Evolutionary conservation across 768 basidiomycete species (phyloP).

Genomic region (Rhodotorula babjevae): DNA sequence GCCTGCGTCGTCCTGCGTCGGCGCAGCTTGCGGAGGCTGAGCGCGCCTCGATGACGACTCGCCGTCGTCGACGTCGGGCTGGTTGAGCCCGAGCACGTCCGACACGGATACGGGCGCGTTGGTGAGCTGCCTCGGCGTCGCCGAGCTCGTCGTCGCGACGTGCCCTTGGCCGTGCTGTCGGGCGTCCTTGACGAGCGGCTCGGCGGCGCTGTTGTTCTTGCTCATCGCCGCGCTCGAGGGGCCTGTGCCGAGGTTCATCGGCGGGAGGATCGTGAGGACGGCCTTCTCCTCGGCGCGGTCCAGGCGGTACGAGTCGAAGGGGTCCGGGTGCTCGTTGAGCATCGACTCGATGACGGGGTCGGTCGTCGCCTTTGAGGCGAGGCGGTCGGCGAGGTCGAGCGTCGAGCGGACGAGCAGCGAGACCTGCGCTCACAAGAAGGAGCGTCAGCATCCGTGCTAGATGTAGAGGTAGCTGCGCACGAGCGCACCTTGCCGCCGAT

Average conservation of each 20-base stretch:
- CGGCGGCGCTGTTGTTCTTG: background rate
- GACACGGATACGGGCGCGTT: conserved; percentile 15
- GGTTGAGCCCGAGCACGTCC: conserved; percentile 23
- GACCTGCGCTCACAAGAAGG: conserved; percentile 1
- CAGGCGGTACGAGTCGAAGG: conserved; percentile 36
- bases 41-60: background rate
- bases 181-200: background rate
- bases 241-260: conserved; percentile 25
- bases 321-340: conserved; percentile 37
- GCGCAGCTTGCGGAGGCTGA: background rate
- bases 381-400: conserved; percentile 37
- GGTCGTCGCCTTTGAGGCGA: conserved; percentile 36
- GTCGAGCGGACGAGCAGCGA: conserved; percentile 33
- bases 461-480: background rate
- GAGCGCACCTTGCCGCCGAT: conserved; percentile 33
- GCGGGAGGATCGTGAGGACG: conserved; percentile 37
- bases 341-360: conserved; percentile 37
- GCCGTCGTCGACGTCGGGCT: background rate
- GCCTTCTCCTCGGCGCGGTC: conserved; percentile 31
- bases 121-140: background rate
- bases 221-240: background rate
- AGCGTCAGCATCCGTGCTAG: too few relatives aligned
- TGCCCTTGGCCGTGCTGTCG: background rate
- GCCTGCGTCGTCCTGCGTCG: background rate
- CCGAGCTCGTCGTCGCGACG: background rate